Percentiles rank a stretch among this genome's conserved stretches.
Evolutionary conservation across 2,329 filamentous ascomycete genomes (phyloP).

Genomic region (Microcera coccophila): DNA sequence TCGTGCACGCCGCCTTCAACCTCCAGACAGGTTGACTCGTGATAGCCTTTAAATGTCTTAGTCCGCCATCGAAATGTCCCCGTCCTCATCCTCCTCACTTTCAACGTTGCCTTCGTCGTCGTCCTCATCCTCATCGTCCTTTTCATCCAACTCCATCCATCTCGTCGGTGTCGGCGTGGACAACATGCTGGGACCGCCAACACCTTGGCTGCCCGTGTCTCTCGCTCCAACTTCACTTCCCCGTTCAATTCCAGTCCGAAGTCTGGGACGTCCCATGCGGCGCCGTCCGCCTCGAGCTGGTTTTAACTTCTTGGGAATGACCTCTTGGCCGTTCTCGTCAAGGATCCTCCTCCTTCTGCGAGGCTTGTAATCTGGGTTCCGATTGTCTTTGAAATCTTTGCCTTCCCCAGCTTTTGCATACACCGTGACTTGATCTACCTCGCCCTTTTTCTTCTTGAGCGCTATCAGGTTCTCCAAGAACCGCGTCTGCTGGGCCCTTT

Average conservation of each 20-base stretch:
- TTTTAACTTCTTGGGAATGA: conserved; percentile 17
- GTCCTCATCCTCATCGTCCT: conserved; percentile 20
- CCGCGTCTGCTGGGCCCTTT: conserved; percentile 45
- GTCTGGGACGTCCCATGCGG: conserved; percentile 20
- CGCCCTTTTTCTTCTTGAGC: conserved; percentile 60
- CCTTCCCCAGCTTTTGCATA: conserved; percentile 46
- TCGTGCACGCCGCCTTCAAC: not conserved
- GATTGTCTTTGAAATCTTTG: conserved; percentile 40
- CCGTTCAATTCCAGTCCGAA: conserved; percentile 14
- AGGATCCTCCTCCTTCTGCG: conserved; percentile 26
- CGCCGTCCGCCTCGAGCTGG: conserved; percentile 15
- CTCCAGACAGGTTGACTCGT: not conserved
- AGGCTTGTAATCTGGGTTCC: conserved; percentile 39
- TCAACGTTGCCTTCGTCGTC: conserved; percentile 24
- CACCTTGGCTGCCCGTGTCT: conserved; percentile 8
- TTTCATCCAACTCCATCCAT: conserved; percentile 32
- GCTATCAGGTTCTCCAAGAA: conserved; percentile 65
- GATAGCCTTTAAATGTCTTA: conserved; percentile 3
- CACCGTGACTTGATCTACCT: conserved; percentile 62
- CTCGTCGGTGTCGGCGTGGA: conserved; percentile 34
- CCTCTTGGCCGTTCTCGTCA: conserved; percentile 25
- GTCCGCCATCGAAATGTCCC: conserved; percentile 25
- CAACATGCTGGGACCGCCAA: conserved; percentile 15
- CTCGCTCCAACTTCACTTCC: conserved; percentile 6
- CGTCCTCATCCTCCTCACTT: conserved; percentile 20